A percentile compares a stretch with the other conserved stretches of the same genome.
Evolutionary conservation across 129 eudicot species (phyloP).

Genomic region (Flaveria bidentis): DNA sequence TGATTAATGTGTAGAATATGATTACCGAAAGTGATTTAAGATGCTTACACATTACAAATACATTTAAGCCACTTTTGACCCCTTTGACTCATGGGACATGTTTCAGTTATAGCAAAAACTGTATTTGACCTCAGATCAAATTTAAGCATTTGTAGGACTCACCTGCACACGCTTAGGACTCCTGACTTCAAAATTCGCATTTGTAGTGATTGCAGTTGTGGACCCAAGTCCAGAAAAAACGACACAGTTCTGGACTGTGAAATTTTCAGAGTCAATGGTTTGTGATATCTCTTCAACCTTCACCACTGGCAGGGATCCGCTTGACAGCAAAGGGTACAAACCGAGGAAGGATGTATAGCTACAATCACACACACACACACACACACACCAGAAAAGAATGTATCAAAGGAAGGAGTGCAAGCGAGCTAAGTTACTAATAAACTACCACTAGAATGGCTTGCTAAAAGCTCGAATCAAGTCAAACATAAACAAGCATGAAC

Average conservation of each 20-base stretch:
- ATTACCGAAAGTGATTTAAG: neutral
- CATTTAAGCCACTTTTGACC: neutral
- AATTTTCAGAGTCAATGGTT: constrained; percentile 81
- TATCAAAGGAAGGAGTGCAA: neutral
- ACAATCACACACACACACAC: constrained; percentile 26
- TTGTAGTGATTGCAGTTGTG: constrained; percentile 75
- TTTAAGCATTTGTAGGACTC: neutral
- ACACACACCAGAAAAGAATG: neutral
- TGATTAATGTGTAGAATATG: neutral
- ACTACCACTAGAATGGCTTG: neutral
- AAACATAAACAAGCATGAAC: neutral
- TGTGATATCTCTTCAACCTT: constrained; percentile 94
- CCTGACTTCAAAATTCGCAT: constrained; percentile 91
- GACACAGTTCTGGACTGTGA: constrained; percentile 83
- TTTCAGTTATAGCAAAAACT: neutral
- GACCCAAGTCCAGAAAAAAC: constrained; percentile 75
- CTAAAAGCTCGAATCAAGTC: neutral
- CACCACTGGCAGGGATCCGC: constrained; percentile 61
- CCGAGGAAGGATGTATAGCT: constrained; percentile 91
- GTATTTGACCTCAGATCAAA: neutral
- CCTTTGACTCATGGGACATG: neutral
- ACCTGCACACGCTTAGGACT: constrained; percentile 98
- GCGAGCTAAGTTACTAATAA: neutral
- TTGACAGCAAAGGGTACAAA: constrained; percentile 74
- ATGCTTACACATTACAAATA: neutral